Evolutionary conservation across 257 asterid species (phyloP), one percentile per base, ranked within the genome.

Genomic region (Salvia splendens): DNA sequence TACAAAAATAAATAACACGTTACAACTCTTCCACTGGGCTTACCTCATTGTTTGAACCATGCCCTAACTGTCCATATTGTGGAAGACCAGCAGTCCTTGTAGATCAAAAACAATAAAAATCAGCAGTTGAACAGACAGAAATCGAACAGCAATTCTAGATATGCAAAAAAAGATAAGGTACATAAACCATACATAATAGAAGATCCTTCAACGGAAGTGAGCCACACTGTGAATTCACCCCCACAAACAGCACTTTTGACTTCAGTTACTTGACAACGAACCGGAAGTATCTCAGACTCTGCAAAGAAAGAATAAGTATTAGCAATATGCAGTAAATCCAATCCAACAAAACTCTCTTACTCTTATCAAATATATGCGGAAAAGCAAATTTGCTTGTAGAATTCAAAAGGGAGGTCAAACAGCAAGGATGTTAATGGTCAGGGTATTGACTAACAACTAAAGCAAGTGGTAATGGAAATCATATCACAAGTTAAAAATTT

Each of bases 21-120:
- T 30, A n/a, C 67, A 28, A 49, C 6, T 55, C 15, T 51, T 38
- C 30, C 67, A 59, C 36, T 42, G 56, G 55, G 8, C 72, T 38
- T 81, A 94, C 99, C 96, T 94, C 99, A 57, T 91, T 94, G 82
- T 88, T 88, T 8, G 99, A 77, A 48, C 89, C 95, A 80, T 94
- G 99, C 52, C 99, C 99, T 71, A 94, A 95, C 81, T 94, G 99
- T 69, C 99, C 97, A 74, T 85, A 94, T 70, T 91, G 97, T 49
- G 99, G 99, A 73, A 86, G 92, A 78, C 99, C 99, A 81, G 95
- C 97, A 77, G 96, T 91, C 73, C 99, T 89, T 47, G 64, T 61
- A 78, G 69, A 65, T 45, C 42, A 64, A 61, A 79, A 78, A 49
- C 62, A 5, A 59, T 33, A 71, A 75, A 73, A 30, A 82, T 69